Evolutionary conservation across 1,139 yeast genomes (phyloP).

Genomic region (Blastobotrys arbuscula): DNA sequence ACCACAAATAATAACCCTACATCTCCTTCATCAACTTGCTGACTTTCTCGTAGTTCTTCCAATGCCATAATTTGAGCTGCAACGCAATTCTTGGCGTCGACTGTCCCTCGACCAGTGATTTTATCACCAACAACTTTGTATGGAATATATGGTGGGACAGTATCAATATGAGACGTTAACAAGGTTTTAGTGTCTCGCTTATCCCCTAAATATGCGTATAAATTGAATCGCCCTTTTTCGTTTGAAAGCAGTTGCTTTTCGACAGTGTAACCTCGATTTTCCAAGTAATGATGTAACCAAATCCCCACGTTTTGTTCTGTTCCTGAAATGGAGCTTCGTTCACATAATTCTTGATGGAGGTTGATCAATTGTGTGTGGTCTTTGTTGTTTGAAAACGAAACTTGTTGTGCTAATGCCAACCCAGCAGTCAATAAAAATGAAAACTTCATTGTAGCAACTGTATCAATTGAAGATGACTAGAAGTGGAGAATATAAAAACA

Average conservation of each 20-base stretch:
- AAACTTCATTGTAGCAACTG: background rate
- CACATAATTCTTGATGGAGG: conserved; percentile 38
- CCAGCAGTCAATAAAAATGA: background rate
- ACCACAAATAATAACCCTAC: conserved; percentile 57
- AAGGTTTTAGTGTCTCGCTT: conserved; percentile 45
- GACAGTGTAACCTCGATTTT: conserved; percentile 45
- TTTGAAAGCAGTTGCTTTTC: conserved; percentile 40
- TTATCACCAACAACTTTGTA: conserved; percentile 43
- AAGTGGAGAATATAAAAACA: background rate
- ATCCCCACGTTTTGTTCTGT: conserved; percentile 30
- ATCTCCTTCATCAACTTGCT: conserved; percentile 47
- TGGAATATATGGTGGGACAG: conserved; percentile 62
- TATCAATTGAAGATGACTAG: no score
- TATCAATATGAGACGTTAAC: conserved; percentile 63
- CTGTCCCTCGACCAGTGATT: conserved; percentile 60
- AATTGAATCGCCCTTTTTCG: conserved; percentile 40
- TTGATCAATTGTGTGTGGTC: conserved; percentile 14
- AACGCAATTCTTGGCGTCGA: conserved; percentile 65
- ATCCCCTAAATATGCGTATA: conserved; percentile 52
- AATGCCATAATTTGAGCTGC: conserved; percentile 56
- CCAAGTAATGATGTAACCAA: conserved; percentile 38
- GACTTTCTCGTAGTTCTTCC: conserved; percentile 39
- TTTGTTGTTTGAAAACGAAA: background rate
- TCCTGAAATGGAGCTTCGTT: conserved; percentile 37
- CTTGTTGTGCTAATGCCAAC: conserved; percentile 1